Conservation (phyloP, 2,329 filamentous ascomycete genomes). For the Coniella lustricola region DNA sequence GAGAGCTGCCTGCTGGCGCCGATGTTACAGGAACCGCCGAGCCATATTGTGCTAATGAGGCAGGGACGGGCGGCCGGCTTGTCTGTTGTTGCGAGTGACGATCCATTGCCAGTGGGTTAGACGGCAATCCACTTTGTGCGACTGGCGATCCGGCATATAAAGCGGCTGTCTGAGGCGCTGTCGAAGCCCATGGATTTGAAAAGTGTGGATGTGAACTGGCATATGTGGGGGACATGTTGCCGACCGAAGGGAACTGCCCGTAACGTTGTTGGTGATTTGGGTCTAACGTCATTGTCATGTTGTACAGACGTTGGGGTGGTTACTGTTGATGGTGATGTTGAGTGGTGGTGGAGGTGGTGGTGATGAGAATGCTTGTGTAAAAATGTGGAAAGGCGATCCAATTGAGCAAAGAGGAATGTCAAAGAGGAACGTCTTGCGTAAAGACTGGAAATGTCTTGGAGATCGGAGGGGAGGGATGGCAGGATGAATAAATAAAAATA, state of each 20-base stretch:
- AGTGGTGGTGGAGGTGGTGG: conserved; percentile 3
- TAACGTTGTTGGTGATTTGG: conserved; percentile 72
- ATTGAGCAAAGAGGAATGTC: too few species aligned
- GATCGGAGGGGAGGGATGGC: background rate
- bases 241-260: conserved; percentile 68
- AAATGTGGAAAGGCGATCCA: conserved; percentile 5
- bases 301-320: conserved; percentile 27
- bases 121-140: conserved; percentile 46
- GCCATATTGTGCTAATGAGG: conserved; percentile 63
- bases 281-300: conserved; percentile 95
- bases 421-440: too few species aligned
- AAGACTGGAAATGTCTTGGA: conserved; percentile 8
- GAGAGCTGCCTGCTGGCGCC: conserved; percentile 66
- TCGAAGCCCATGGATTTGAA: conserved; percentile 77
- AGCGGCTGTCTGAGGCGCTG: conserved; percentile 45
- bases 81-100: conserved; percentile 38
- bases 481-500: conserved; percentile 7
- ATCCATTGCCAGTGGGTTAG: conserved; percentile 51
- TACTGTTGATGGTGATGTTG: conserved; percentile 16
- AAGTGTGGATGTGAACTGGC: conserved; percentile 63
- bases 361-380: background rate
- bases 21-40: conserved; percentile 62
- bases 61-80: conserved; percentile 48
- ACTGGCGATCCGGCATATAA: conserved; percentile 48
- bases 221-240: conserved; percentile 63